These are phyloP conservation scores for Fusarium lyarnte DNA, from an alignment of 2,329 filamentous ascomycete species.

Conservation along the genomic window DNA sequence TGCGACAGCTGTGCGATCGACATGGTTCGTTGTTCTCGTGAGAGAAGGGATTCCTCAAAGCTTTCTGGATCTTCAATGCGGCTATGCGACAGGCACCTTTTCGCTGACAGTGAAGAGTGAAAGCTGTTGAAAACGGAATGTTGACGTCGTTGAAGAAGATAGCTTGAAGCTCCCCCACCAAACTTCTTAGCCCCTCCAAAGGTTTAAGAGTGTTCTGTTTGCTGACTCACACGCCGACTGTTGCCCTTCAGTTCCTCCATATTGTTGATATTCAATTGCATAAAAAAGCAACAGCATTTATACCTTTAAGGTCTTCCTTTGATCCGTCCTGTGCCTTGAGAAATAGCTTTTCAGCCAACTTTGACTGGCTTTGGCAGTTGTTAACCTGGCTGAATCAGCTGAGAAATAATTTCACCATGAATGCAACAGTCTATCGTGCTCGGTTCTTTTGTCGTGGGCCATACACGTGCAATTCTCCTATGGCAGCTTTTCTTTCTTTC, in stretches of 20 bases:
- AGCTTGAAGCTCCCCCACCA: constrained; percentile 38
- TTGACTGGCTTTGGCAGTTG: neutral
- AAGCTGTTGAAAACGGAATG: neutral
- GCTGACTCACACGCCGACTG: constrained; percentile 37
- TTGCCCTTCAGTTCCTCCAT: neutral
- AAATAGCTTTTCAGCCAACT: neutral
- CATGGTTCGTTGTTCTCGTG: constrained; percentile 50
- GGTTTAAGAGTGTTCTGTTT: neutral
- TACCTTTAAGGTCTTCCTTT: neutral
- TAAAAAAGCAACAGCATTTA: neutral
- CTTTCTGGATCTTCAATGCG: neutral
- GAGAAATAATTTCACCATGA: neutral
- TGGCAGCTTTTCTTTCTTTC: neutral
- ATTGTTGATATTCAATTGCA: neutral
- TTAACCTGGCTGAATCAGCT: neutral
- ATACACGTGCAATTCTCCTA: neutral
- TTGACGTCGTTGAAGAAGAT: constrained; percentile 33
- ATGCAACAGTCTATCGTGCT: neutral
- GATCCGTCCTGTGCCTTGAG: neutral
- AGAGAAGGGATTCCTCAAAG: accelerated
- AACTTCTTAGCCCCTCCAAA: constrained; percentile 29
- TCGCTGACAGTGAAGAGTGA: neutral
- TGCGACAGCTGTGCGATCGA: constrained; percentile 75
- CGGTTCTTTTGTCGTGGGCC: neutral
- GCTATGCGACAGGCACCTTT: neutral